Base-by-base conservation (phyloP, 352 stramenopile species). In the Hyaloperonospora brassicae region DNA sequence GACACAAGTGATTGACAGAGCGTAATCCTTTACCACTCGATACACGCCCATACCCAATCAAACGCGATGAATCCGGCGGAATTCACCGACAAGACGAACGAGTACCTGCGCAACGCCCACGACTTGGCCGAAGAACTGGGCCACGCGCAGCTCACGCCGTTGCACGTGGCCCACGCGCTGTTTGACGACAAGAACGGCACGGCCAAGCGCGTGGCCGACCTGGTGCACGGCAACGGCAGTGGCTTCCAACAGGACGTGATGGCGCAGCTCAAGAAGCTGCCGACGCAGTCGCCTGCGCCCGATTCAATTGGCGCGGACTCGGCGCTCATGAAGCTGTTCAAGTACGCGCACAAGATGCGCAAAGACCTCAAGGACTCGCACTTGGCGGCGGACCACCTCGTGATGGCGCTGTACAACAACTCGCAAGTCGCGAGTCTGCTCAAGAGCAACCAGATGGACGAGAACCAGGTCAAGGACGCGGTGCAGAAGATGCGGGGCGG, bases 351-450 rank as follows among this genome's bases (percentile, higher is more conserved):
- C 60, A 89, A 92, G 59, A 69, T 88, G 59, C 68, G 77, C 41
- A 93, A 90, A 57, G 84, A 93, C 50, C 67, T 75, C 38, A 83
- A 87, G 42, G 86, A 94, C 58, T 87, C 83, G 10, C 86, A 89
- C 57, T 47, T 91, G 24, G 70, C 83, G 5, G 66, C 82, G 0
- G 83, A 95, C 34, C 75, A 83, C 23, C 49, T 95, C 23, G 56
- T 95, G 30, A 13, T 88, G 44, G 86, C 86, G 40, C 58, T 95
- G 30, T 89, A 83, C 54, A 70, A 75, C 44, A 72, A 89, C 57
- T 53, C 69, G 0, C 65, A 75, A 17, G 64, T 90, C 34, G 64
- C 71, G 0, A 53, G 50, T 2, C 57, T 93, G 31, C 70, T 96
- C 50, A 85, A 86, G 54, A 59, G 62, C n/a, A 70, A 89, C 39